Evolutionary conservation across 1,284 basidiomycete species (phyloP).

Genomic region (Rhodotorula sp.): DNA sequence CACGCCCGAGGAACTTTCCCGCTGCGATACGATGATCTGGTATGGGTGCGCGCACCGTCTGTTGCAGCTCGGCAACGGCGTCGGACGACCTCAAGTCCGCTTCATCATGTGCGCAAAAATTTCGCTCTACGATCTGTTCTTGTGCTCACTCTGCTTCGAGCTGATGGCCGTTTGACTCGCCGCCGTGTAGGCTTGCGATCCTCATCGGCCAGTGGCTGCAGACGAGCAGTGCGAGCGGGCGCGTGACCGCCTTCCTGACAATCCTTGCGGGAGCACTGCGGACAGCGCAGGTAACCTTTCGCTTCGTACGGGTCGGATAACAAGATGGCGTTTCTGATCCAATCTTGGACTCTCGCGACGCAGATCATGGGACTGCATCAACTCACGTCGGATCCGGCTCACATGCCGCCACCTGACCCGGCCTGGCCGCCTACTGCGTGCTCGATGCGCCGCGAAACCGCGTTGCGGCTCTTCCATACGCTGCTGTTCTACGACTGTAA

Average conservation of each 20-base stretch:
- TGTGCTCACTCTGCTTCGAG: background rate
- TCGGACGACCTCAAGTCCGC: constrained; percentile 24
- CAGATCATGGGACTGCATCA: constrained; percentile 32
- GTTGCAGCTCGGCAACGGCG: constrained; percentile 27
- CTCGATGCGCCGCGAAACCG: constrained; percentile 27
- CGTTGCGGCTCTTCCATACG: constrained; percentile 20
- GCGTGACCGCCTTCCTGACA: constrained; percentile 25
- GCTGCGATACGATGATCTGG: constrained; percentile 20
- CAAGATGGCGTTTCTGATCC: background rate
- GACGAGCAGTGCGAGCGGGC: constrained; percentile 9
- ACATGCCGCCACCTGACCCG: constrained; percentile 37
- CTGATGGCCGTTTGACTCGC: no score
- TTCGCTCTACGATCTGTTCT: no score
- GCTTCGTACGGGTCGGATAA: background rate
- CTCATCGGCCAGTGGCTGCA: constrained; percentile 28
- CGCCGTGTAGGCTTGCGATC: constrained; percentile 9
- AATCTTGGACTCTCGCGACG: background rate
- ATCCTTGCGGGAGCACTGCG: constrained; percentile 23
- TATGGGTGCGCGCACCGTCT: constrained; percentile 30
- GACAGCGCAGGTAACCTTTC: constrained; percentile 12
- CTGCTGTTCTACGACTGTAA: constrained; percentile 25
- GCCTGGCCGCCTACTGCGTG: constrained; percentile 30
- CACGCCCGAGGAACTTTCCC: constrained; percentile 4
- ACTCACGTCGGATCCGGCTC: constrained; percentile 22
- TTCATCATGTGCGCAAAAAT: constrained; percentile 24